Percentiles rank a stretch among this genome's conserved stretches.
Conservation (phyloP, 768 basidiomycete species). For the Boletus sp. region DNA sequence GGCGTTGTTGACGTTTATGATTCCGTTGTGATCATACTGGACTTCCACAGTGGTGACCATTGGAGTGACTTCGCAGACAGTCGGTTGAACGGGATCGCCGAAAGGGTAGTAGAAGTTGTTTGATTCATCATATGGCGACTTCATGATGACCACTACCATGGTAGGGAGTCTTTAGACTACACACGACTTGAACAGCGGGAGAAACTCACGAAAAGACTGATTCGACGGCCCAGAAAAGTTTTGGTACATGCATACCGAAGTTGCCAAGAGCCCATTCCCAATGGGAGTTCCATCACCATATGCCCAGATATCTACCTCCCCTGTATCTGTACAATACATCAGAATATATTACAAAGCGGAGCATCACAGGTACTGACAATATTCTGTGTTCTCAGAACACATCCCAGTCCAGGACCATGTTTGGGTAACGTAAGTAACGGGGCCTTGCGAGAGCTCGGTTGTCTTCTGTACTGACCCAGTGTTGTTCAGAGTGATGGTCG, state of each 20-base stretch:
- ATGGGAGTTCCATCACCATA: too few species aligned
- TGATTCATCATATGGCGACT: background rate
- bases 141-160: background rate
- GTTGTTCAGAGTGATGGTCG: background rate
- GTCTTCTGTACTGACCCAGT: background rate
- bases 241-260: background rate
- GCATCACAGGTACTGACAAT: background rate
- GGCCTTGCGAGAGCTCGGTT: too few species aligned
- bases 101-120: too few species aligned
- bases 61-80: too few species aligned
- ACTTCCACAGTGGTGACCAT: too few species aligned
- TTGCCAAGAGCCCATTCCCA: background rate
- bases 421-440: background rate
- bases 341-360: too few species aligned
- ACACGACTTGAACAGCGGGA: too few species aligned
- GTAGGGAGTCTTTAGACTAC: background rate
- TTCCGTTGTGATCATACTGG: too few species aligned
- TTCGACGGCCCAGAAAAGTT: background rate
- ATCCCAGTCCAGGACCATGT: background rate
- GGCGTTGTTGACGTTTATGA: too few species aligned
- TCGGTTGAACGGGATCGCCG: background rate
- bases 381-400: background rate
- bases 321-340: background rate
- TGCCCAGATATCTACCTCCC: too few species aligned
- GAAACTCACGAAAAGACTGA: background rate